These are phyloP conservation scores for Trichosporon sp. DNA, from an alignment of 1,284 basidiomycete species.

Conservation along the genomic window DNA sequence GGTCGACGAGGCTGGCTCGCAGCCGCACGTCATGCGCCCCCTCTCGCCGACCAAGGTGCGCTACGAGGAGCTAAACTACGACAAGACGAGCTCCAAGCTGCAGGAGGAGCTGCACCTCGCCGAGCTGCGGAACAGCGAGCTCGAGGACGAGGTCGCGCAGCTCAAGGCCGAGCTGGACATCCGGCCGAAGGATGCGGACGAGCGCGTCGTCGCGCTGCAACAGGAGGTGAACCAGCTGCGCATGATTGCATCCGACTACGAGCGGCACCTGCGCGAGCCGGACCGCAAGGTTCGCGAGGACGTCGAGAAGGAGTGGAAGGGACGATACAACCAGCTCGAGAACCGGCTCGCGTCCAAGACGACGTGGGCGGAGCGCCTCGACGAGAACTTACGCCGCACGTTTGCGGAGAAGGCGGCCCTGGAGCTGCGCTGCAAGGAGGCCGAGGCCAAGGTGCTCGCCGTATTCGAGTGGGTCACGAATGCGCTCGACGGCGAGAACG, in stretches of 20 bases:
- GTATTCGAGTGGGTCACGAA: conserved; percentile 52
- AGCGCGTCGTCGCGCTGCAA: conserved; percentile 50
- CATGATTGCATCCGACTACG: conserved; percentile 55
- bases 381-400: conserved; percentile 49
- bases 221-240: conserved; percentile 50
- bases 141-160: conserved; percentile 70
- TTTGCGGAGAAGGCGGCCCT: conserved; percentile 45
- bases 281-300: conserved; percentile 73
- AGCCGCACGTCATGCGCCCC: conserved; percentile 61
- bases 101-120: conserved; percentile 82
- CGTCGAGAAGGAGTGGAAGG: conserved; percentile 75
- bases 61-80: conserved; percentile 65
- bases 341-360: conserved; percentile 60
- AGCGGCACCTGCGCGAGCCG: conserved; percentile 66
- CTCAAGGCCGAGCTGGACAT: conserved; percentile 59
- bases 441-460: conserved; percentile 47
- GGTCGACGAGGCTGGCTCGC: conserved; percentile 51
- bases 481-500: conserved; percentile 30
- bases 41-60: conserved; percentile 73
- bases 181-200: conserved; percentile 47
- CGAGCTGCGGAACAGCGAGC: conserved; percentile 71
- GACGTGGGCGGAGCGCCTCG: conserved; percentile 52
- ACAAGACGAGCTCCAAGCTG: conserved; percentile 74
- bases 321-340: conserved; percentile 65
- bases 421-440: conserved; percentile 42